phyloP scores from a whole-genome alignment of 1,139 yeast genomes.

The Suhomyces choctaworum region DNA sequence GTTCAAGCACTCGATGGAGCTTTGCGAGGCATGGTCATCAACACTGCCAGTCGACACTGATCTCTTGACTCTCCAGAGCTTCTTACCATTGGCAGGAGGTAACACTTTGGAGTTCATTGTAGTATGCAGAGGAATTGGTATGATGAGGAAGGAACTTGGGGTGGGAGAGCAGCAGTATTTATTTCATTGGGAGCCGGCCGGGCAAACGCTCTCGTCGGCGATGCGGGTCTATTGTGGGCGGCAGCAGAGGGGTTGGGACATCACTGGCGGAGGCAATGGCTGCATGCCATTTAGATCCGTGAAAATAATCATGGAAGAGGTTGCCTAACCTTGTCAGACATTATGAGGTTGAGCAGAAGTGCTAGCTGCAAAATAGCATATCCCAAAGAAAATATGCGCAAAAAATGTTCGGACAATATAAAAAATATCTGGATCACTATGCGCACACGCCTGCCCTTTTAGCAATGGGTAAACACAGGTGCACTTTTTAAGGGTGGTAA shows the following conservation, averaged over 20 bases:
- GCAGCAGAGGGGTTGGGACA: constrained; percentile 8
- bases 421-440: constrained; percentile 4
- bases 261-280: constrained; percentile 6
- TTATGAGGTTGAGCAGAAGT: neutral
- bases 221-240: constrained; percentile 6
- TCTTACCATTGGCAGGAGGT: constrained; percentile 51
- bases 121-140: constrained; percentile 3
- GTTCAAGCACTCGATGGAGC: constrained; percentile 43
- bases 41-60: constrained; percentile 21
- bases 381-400: too few species aligned
- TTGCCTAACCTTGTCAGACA: constrained; percentile 2
- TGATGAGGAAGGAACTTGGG: constrained; percentile 1
- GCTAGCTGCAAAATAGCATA: constrained; percentile 11
- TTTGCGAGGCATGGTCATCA: constrained; percentile 16
- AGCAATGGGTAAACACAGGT: constrained; percentile 10
- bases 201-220: too few species aligned
- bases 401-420: constrained; percentile 9
- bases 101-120: constrained; percentile 21
- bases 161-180: constrained; percentile 9
- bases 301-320: constrained; percentile 9
- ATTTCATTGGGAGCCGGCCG: too few species aligned
- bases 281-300: constrained; percentile 12
- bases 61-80: constrained; percentile 50
- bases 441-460: constrained; percentile 7
- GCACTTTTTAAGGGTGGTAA: neutral